These are phyloP conservation scores for Themeda triandra DNA, from an alignment of 176 grass and related monocot genomes.

Conservation along the genomic window DNA sequence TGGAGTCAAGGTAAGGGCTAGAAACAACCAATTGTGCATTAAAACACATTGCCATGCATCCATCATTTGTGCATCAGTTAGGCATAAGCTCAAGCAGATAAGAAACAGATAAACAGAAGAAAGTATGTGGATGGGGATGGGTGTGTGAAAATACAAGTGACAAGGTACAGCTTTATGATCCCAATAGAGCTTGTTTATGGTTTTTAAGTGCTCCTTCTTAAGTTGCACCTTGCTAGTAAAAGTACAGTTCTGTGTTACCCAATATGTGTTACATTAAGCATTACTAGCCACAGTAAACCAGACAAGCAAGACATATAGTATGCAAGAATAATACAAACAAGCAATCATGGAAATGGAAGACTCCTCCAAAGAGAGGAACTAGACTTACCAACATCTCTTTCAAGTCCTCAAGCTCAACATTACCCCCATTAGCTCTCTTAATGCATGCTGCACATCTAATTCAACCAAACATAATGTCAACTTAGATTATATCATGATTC, in stretches of 20 bases:
- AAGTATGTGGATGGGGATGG: neutral
- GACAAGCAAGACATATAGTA: neutral
- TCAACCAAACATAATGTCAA: neutral
- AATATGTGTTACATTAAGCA: neutral
- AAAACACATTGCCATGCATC: neutral
- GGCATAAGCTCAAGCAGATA: neutral
- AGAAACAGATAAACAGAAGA: neutral
- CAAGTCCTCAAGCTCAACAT: slow-evolving; percentile 19
- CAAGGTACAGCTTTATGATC: neutral
- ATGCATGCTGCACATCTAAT: slow-evolving; percentile 41
- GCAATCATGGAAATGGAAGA: neutral
- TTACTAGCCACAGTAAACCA: neutral
- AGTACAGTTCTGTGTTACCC: neutral
- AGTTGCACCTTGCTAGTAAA: neutral
- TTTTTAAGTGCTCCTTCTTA: neutral
- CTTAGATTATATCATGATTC: neutral
- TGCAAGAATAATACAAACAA: neutral
- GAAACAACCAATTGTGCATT: neutral
- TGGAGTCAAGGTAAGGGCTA: neutral
- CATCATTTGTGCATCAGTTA: neutral
- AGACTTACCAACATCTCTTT: slow-evolving; percentile 30
- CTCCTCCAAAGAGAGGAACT: neutral
- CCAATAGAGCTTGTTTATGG: neutral
- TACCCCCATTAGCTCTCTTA: slow-evolving; percentile 22
- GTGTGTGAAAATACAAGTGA: neutral